phyloP scores from a whole-genome alignment of 2,329 filamentous ascomycete genomes.

The Fusarium napiforme region DNA sequence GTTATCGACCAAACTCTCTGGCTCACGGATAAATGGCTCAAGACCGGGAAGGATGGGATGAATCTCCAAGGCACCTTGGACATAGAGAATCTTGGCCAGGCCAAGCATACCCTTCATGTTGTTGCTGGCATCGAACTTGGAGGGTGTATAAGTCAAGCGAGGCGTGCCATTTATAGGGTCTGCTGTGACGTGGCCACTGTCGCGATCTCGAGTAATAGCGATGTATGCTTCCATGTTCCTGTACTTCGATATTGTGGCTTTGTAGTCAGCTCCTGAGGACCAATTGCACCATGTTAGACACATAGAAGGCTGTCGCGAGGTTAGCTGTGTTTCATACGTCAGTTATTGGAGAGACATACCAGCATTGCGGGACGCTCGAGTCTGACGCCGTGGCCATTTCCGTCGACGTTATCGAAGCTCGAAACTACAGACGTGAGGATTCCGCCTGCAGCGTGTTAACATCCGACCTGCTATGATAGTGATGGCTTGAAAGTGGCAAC shows the following conservation, averaged over 20 bases:
- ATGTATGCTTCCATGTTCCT: neutral
- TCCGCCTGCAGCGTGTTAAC: neutral
- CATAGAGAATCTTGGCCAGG: neutral
- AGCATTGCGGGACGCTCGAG: neutral
- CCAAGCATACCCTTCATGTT: neutral
- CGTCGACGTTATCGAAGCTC: neutral
- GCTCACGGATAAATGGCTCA: neutral
- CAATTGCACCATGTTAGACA: neutral
- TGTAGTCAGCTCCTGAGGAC: neutral
- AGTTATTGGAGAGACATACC: neutral
- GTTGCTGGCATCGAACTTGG: neutral
- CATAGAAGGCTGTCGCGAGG: neutral
- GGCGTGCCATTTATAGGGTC: neutral
- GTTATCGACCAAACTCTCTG: neutral
- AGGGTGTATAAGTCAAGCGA: neutral
- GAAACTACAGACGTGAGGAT: neutral
- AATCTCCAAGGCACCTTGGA: neutral
- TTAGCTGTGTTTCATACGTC: fast-evolving
- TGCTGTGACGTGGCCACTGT: neutral
- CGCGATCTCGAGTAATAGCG: neutral
- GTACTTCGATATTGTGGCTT: neutral
- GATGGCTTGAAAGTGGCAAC: fast-evolving
- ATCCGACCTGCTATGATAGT: too few relatives aligned
- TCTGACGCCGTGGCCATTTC: neutral
- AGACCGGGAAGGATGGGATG: neutral